Conservation (phyloP, 1,284 basidiomycete species). For the Fomitopsis pinicola region DNA sequence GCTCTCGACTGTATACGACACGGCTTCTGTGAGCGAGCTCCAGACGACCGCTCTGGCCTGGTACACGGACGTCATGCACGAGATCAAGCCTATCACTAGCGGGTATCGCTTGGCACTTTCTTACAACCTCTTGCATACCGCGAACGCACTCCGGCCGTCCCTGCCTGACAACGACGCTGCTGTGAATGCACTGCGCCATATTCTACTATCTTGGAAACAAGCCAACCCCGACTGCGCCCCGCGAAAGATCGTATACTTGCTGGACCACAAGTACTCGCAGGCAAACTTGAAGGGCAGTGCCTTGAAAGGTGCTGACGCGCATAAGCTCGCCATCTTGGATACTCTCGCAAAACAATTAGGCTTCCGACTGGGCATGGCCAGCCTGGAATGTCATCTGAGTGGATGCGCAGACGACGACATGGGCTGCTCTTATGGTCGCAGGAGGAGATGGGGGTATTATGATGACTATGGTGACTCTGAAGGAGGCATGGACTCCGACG, state of each 20-base stretch:
- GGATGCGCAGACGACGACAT: constrained; percentile 15
- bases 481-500: too few species aligned
- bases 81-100: constrained; percentile 39
- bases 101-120: constrained; percentile 43
- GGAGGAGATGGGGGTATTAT: too few species aligned
- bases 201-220: constrained; percentile 17
- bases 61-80: constrained; percentile 44
- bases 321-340: constrained; percentile 14
- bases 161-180: constrained; percentile 2
- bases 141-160: constrained; percentile 13
- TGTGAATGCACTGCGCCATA: constrained; percentile 7
- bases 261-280: constrained; percentile 22
- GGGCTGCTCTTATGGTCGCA: too few species aligned
- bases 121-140: constrained; percentile 34
- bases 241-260: constrained; percentile 17
- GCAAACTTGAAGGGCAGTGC: constrained; percentile 16
- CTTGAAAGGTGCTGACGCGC: constrained; percentile 23
- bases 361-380: constrained; percentile 31
- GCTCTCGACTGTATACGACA: constrained; percentile 28
- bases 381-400: constrained; percentile 30
- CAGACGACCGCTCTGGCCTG: constrained; percentile 38
- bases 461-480: too few species aligned
- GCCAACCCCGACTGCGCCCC: constrained; percentile 3
- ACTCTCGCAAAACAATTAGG: constrained; percentile 14
- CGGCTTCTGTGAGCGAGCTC: constrained; percentile 23